A percentile compares a stretch with the other conserved stretches of the same genome.
Evolutionary conservation across 2,329 filamentous ascomycete species (phyloP).

Genomic region (Colletotrichum endophyticum): DNA sequence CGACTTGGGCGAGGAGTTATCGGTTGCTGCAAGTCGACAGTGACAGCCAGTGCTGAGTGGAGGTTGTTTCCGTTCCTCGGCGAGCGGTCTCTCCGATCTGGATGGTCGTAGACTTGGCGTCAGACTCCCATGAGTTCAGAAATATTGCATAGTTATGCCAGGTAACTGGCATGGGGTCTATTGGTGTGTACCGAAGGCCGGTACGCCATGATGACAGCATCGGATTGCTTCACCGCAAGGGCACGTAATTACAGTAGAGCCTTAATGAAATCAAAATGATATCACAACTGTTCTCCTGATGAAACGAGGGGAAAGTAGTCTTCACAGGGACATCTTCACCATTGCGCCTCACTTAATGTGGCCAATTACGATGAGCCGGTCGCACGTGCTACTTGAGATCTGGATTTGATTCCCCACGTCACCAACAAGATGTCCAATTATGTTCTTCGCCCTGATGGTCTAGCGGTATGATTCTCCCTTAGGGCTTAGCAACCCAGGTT

Average conservation of each 20-base stretch:
- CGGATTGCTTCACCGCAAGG: neutral
- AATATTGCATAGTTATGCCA: neutral
- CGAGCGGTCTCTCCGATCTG: neutral
- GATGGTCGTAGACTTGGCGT: neutral
- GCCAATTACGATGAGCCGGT: accelerated
- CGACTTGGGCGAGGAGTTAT: neutral
- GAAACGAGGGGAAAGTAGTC: neutral
- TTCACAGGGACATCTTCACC: too few species aligned
- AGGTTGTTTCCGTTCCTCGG: neutral
- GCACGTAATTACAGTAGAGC: neutral
- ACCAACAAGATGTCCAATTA: neutral
- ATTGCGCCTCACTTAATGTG: neutral
- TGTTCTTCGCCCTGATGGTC: neutral
- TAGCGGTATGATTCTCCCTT: neutral
- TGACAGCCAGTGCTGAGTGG: neutral
- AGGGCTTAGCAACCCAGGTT: neutral
- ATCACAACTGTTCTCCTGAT: neutral
- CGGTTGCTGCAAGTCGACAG: neutral
- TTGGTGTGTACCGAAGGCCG: neutral
- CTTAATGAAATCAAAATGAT: neutral
- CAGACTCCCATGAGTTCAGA: neutral
- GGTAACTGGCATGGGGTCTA: neutral
- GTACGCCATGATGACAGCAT: neutral
- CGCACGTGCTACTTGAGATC: accelerated
- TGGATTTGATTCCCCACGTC: accelerated